Evolutionary conservation across 192 early-diverging fungal species (phyloP), one percentile per base, ranked within the genome.

Genomic region (Backusella tarrabulga): DNA sequence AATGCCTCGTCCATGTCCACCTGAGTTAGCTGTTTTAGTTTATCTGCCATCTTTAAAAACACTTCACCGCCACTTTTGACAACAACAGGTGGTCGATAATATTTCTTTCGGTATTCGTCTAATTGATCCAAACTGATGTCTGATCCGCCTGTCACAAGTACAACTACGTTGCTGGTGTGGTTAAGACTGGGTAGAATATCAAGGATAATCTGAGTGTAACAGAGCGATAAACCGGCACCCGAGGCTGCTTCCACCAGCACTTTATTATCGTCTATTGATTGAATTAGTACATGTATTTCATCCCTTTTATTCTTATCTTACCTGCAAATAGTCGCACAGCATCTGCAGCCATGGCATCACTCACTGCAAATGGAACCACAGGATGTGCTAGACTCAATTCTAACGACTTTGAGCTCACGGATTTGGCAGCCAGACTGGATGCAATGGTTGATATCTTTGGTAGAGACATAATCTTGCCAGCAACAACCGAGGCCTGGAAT

Each of bases 61-160:
- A 92, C 88, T 35, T 93, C 91, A n/a, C 88, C 84, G 0, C 92
- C 92, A 26, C 88, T 90, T 75, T 90, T 89, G 40, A 91, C 92
- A 75, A 92, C 88, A 34, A 90, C 92, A 19, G 91, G 88, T 32
- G 92, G 85, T 38, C 86, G 86, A 5, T 87, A 80, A 71, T 89
- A 92, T 70, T 85, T 83, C 70, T 88, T 84, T 36, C 88, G 87
- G 76, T 83, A 92, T 9, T 85, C 73, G 23, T 89, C 85, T 42
- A 93, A 71, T 56, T 85, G 79, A 7, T 87, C 88, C 46, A 94
- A 82, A 71, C 76, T 87, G 32, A 91, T 88, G 76, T 92, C 90
- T 44, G 88, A 88, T 0, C 92, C 91, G 32, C 92, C 92, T 71
- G 89, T 89, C 38, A 92, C 88, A 40, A 94, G 80, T 14, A 94